phyloP scores from a whole-genome alignment of 495 filamentous ascomycete species.

The Rostrohypoxylon terebratum region DNA sequence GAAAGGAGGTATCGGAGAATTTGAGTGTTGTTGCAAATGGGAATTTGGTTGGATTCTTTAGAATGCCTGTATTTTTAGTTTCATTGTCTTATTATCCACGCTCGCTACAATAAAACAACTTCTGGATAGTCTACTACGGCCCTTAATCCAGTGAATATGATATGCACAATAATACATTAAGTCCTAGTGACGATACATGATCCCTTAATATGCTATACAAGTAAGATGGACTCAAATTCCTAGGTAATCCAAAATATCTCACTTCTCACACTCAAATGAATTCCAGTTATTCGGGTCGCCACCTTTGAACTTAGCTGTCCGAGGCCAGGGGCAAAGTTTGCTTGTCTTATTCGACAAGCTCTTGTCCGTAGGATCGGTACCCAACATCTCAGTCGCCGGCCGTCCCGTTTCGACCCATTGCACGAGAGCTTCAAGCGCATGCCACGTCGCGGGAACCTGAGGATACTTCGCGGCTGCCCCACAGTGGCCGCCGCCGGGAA shows the following conservation, averaged over 20 bases:
- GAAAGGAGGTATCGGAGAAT: too few relatives aligned
- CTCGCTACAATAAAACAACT: not conserved
- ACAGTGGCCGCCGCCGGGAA: constrained; percentile 58
- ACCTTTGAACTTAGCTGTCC: constrained; percentile 45
- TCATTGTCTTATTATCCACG: not conserved
- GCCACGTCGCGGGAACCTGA: constrained; percentile 51
- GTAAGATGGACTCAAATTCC: not conserved
- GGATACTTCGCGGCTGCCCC: constrained; percentile 50
- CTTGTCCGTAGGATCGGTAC: constrained; percentile 47
- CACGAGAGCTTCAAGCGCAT: constrained; percentile 48
- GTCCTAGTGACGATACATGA: not conserved
- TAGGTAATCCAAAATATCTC: not conserved
- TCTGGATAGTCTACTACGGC: too few relatives aligned
- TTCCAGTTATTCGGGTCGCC: constrained; percentile 44
- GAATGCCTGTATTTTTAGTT: not conserved
- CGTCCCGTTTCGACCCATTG: constrained; percentile 51
- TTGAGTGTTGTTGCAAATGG: too few relatives aligned
- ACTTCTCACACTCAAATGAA: constrained; percentile 31
- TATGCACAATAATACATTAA: not conserved
- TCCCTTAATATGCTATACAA: not conserved
- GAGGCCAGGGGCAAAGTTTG: constrained; percentile 56
- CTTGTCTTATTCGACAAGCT: constrained; percentile 44
- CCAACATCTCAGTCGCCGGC: constrained; percentile 42
- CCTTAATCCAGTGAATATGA: too few relatives aligned
- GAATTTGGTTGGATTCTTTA: too few relatives aligned